A percentile compares a stretch with the other conserved stretches of the same genome.
Evolutionary conservation across 2,329 filamentous ascomycete genomes (phyloP).

Genomic region (Fusarium algeriense): DNA sequence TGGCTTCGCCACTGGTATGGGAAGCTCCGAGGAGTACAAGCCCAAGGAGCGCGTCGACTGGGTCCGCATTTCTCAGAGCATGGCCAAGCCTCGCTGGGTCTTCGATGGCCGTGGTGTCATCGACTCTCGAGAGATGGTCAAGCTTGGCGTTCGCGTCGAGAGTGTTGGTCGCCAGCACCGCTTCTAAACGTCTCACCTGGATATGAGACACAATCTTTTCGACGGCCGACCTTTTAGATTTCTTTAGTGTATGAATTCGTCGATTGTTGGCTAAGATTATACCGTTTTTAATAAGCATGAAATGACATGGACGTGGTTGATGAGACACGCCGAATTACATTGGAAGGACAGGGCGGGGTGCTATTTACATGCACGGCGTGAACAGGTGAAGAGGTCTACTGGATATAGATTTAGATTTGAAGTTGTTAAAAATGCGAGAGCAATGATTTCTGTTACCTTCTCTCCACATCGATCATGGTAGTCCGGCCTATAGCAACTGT

Average conservation of each 20-base stretch:
- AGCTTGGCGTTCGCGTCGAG: constrained; percentile 65
- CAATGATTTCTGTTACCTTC: constrained; percentile 33
- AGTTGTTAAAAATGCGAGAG: constrained; percentile 39
- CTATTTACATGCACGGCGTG: constrained; percentile 37
- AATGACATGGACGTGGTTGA: constrained; percentile 47
- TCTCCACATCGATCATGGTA: background rate
- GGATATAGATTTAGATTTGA: constrained; percentile 48
- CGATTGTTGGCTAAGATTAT: constrained; percentile 45
- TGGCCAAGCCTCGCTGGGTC: constrained; percentile 67
- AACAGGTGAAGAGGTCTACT: constrained; percentile 31
- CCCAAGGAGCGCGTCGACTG: constrained; percentile 64
- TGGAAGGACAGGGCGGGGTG: constrained; percentile 30
- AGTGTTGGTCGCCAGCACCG: constrained; percentile 64
- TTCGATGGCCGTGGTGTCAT: constrained; percentile 69
- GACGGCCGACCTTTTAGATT: constrained; percentile 40
- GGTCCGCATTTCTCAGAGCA: constrained; percentile 61
- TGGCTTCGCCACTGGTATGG: constrained; percentile 58
- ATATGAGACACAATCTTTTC: constrained; percentile 26
- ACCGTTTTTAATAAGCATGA: constrained; percentile 52
- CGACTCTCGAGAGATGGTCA: constrained; percentile 61
- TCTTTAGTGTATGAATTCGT: constrained; percentile 47
- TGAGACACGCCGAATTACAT: constrained; percentile 41
- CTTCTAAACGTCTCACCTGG: constrained; percentile 47
- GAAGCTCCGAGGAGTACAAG: constrained; percentile 59
- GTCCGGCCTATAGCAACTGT: background rate